Evolutionary conservation across 495 filamentous ascomycete genomes (phyloP).

Genomic region (Evernia prunastri): DNA sequence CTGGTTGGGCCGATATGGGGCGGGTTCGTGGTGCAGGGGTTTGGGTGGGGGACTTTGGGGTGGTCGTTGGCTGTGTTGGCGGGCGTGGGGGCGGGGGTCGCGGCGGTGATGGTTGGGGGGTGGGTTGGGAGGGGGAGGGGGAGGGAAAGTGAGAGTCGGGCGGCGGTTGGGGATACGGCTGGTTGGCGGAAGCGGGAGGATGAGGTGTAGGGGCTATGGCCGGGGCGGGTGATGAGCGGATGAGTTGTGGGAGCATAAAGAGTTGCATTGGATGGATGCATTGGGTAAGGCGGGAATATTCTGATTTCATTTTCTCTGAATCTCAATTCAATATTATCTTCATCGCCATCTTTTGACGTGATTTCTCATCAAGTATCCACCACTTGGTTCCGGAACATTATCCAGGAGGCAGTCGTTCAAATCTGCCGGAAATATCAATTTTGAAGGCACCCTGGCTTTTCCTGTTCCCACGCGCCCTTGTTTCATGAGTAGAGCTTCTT

Average conservation of each 20-base stretch:
- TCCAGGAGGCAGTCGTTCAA: background rate
- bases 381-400: background rate
- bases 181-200: background rate
- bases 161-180: background rate
- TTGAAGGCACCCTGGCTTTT: background rate
- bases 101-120: constrained; percentile 20
- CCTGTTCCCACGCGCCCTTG: background rate
- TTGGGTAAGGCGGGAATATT: background rate
- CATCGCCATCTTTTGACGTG: background rate
- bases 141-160: background rate
- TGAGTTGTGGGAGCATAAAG: background rate
- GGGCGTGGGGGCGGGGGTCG: constrained; percentile 9
- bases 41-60: constrained; percentile 40
- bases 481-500: constrained; percentile 94
- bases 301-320: background rate
- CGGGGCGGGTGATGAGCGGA: background rate
- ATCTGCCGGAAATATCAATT: background rate
- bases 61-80: constrained; percentile 31
- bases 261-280: background rate
- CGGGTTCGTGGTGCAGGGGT: constrained; percentile 32
- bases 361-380: background rate
- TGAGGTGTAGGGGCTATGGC: background rate
- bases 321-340: background rate
- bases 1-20: constrained; percentile 54
- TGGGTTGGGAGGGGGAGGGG: constrained; percentile 18